These are phyloP conservation scores for Amphicarpaea edgeworthii DNA, from an alignment of 306 rosid genomes.

Conservation along the genomic window DNA sequence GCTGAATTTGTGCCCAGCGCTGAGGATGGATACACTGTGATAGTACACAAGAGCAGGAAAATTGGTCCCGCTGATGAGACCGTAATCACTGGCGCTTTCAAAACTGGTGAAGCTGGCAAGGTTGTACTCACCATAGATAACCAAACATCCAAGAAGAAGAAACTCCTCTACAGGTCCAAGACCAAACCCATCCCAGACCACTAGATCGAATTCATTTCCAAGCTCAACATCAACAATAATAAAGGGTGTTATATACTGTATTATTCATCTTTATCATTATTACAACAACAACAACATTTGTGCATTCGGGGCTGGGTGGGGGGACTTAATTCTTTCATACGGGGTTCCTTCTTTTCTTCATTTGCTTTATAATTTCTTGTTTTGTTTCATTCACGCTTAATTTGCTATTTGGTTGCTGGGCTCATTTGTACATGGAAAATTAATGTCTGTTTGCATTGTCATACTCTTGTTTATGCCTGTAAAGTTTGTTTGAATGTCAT, in stretches of 20 bases:
- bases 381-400: too few species aligned
- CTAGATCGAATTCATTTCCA: neutral
- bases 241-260: neutral
- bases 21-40: conserved; percentile 85
- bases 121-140: conserved; percentile 83
- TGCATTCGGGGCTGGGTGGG: conserved; percentile 10
- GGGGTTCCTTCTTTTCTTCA: conserved; percentile 46
- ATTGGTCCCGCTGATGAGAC: conserved; percentile 71
- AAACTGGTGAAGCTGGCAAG: conserved; percentile 77
- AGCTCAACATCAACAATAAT: neutral
- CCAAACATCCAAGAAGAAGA: conserved; percentile 94
- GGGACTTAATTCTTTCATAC: conserved; percentile 52
- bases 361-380: conserved; percentile 47
- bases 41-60: conserved; percentile 80
- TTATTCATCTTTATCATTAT: neutral
- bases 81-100: conserved; percentile 68
- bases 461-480: conserved; percentile 47
- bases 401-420: too few species aligned
- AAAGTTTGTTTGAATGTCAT: conserved; percentile 48
- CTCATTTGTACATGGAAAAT: conserved; percentile 3
- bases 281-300: neutral
- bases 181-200: conserved; percentile 66
- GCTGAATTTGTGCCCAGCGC: conserved; percentile 83
- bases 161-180: conserved; percentile 91
- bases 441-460: conserved; percentile 44